phyloP scores from a whole-genome alignment of 306 rosid genomes.

The Carpinus viminea region DNA sequence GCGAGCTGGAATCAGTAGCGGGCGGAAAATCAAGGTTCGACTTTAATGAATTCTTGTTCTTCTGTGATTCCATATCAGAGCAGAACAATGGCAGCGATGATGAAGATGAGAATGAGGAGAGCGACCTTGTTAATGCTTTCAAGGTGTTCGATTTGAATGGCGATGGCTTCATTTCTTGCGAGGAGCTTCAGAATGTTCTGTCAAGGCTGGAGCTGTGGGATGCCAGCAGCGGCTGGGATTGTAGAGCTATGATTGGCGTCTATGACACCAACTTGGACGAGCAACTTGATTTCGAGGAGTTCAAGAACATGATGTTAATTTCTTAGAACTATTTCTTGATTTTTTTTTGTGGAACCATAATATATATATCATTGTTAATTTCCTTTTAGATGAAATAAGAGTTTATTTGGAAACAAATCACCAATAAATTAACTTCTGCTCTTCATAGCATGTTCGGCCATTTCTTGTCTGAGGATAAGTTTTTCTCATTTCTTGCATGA shows the following conservation, averaged over 20 bases:
- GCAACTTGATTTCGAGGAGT: conserved; percentile 77
- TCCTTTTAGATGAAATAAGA: no score
- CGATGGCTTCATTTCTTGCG: conserved; percentile 73
- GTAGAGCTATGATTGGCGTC: conserved; percentile 51
- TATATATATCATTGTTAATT: no score
- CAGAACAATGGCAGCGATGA: conserved; percentile 26
- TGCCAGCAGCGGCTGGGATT: conserved; percentile 43
- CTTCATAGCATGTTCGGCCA: no score
- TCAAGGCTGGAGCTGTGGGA: conserved; percentile 64
- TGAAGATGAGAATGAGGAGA: conserved; percentile 8
- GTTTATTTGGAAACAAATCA: no score
- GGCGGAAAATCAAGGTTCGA: conserved; percentile 55
- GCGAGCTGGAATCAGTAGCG: conserved; percentile 53
- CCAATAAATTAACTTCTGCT: no score
- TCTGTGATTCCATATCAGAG: conserved; percentile 53
- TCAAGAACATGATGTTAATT: conserved; percentile 71
- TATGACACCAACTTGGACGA: conserved; percentile 77
- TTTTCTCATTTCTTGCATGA: no score
- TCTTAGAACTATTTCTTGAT: conserved; percentile 41
- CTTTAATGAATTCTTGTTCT: conserved; percentile 58
- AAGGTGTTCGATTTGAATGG: conserved; percentile 69
- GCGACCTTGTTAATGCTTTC: conserved; percentile 65
- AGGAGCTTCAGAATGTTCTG: conserved; percentile 61
- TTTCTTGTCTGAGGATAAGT: no score
- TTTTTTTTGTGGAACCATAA: no score